phyloP scores from a whole-genome alignment of 495 filamentous ascomycete species.

The Lentithecium fluviatile region DNA sequence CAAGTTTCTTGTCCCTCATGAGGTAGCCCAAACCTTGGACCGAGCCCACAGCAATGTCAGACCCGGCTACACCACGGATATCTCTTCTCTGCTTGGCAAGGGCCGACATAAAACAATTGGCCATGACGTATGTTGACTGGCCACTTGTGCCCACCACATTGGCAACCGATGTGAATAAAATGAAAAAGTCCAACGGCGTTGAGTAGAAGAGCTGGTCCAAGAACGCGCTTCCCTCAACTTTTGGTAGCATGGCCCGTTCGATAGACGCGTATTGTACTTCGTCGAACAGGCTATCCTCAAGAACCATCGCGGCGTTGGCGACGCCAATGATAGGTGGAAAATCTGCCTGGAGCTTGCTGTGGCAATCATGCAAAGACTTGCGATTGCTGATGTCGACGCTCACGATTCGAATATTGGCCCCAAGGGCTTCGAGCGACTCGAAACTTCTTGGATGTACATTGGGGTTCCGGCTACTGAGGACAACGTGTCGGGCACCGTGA shows the following conservation, averaged over 20 bases:
- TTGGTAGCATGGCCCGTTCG: not conserved
- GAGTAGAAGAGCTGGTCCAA: conserved; percentile 6
- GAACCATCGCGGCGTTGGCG: conserved; percentile 3
- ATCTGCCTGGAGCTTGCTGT: not conserved
- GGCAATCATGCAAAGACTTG: not conserved
- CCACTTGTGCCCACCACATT: conserved; percentile 7
- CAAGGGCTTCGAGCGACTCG: not conserved
- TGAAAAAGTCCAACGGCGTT: conserved; percentile 23
- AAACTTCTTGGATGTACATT: conserved; percentile 40
- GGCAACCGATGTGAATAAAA: conserved; percentile 18
- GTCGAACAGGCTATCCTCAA: conserved; percentile 7
- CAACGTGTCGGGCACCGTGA: conserved; percentile 56
- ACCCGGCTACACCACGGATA: not conserved
- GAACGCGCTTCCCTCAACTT: conserved; percentile 2
- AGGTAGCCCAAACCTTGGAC: conserved; percentile 1
- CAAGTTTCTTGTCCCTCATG: not conserved
- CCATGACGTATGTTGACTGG: conserved; percentile 12
- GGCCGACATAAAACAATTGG: conserved; percentile 5
- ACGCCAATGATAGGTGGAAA: conserved; percentile 6
- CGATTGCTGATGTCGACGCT: not conserved
- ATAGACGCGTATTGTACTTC: not conserved
- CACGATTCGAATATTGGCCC: not conserved
- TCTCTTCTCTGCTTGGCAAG: not conserved
- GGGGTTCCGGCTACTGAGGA: conserved; percentile 58
- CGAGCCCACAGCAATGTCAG: not conserved